phyloP scores from a whole-genome alignment of 2,329 filamentous ascomycete species.

The Colletotrichum tanaceti region DNA sequence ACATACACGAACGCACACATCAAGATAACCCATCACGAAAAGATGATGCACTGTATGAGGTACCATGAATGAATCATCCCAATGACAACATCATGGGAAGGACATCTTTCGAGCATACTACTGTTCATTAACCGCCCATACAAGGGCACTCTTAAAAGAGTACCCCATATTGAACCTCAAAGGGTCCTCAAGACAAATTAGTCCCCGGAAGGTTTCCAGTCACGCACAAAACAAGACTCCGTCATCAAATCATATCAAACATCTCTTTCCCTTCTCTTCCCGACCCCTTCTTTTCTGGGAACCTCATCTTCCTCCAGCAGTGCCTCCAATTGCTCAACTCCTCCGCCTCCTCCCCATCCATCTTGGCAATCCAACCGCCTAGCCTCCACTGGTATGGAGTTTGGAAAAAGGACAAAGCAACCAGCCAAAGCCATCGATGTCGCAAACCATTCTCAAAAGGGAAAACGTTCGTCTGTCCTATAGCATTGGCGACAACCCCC shows the following conservation, averaged over 20 bases:
- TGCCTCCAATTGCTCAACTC: slow-evolving; percentile 1
- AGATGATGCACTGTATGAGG: neutral
- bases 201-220: slow-evolving; percentile 6
- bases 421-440: slow-evolving; percentile 6
- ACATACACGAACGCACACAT: neutral
- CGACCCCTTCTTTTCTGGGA: neutral
- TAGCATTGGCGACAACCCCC: neutral
- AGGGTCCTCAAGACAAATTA: neutral
- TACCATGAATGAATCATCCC: neutral
- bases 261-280: neutral
- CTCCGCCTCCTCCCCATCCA: slow-evolving; percentile 20
- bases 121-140: slow-evolving; percentile 28
- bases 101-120: slow-evolving; percentile 16
- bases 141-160: slow-evolving; percentile 16
- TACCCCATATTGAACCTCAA: neutral
- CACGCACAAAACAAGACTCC: neutral
- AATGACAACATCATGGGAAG: neutral
- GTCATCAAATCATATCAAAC: slow-evolving; percentile 21
- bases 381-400: slow-evolving; percentile 3
- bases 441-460: slow-evolving; percentile 1
- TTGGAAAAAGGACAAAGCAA: neutral
- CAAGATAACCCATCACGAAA: too few species aligned
- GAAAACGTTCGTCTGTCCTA: slow-evolving; percentile 1
- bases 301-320: slow-evolving; percentile 9
- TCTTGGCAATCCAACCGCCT: slow-evolving; percentile 3